Evolutionary conservation across 2,329 filamentous ascomycete genomes (phyloP).

Genomic region (Monilinia aucupariae): DNA sequence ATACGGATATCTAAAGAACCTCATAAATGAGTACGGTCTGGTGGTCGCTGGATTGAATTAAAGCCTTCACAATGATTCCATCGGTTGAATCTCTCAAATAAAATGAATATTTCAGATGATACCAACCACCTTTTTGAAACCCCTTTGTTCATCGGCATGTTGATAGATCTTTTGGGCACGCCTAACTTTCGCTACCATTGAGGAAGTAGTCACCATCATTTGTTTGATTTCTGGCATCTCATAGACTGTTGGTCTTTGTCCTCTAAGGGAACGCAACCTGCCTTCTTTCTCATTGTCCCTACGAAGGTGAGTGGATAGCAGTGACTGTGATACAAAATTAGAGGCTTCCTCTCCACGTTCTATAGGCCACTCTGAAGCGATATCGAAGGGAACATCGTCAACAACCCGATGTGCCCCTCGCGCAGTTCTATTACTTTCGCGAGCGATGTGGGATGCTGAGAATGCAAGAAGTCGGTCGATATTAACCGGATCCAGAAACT

Average conservation of each 20-base stretch:
- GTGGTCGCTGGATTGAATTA: too few relatives aligned
- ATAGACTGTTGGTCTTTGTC: background rate
- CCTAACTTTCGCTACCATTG: background rate
- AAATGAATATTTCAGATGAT: too few relatives aligned
- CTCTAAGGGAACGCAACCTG: too few relatives aligned
- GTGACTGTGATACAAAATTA: background rate
- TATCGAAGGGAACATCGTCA: background rate
- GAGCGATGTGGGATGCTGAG: too few relatives aligned
- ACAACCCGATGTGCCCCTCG: background rate
- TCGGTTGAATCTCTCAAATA: too few relatives aligned
- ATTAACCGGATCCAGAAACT: background rate
- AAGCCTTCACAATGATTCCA: too few relatives aligned
- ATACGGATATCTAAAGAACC: too few relatives aligned
- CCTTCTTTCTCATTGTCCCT: background rate
- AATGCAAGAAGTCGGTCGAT: background rate
- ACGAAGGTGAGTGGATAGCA: background rate
- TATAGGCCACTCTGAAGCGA: background rate
- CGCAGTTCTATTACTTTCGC: background rate
- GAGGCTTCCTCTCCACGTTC: background rate
- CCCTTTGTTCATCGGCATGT: background rate
- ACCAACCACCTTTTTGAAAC: too few relatives aligned
- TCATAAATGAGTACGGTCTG: too few relatives aligned
- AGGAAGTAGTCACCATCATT: background rate
- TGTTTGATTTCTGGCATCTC: background rate
- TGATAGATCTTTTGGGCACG: background rate